Evolutionary conservation across 1,139 yeast genomes (phyloP).

Genomic region (Suhomyces kunorum): DNA sequence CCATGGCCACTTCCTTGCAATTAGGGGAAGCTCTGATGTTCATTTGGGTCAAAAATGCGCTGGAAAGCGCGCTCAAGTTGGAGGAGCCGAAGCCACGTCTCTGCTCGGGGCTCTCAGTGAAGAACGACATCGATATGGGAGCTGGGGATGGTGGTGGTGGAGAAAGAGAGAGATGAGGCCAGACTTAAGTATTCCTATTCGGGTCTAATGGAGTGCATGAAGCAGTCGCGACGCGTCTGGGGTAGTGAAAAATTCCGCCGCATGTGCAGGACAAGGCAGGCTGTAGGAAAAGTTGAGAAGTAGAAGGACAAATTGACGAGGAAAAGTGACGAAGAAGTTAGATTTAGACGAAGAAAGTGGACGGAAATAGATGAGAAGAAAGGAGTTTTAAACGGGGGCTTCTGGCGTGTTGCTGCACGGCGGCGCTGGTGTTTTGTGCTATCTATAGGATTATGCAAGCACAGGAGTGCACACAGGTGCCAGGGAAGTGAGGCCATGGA

Average conservation of each 20-base stretch:
- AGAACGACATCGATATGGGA: conserved; percentile 1
- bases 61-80: conserved; percentile 10
- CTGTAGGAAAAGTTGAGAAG: no score
- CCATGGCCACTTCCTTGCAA: conserved; percentile 10
- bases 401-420: no score
- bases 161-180: not conserved
- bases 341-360: no score
- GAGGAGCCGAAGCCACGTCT: conserved; percentile 6
- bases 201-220: conserved; percentile 2
- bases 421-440: no score
- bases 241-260: conserved; percentile 1
- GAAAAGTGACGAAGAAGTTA: no score
- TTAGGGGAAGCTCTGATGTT: conserved; percentile 5
- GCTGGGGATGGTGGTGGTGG: not conserved
- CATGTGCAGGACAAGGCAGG: no score
- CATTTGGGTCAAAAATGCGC: conserved; percentile 7
- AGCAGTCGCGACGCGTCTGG: conserved; percentile 3
- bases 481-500: no score
- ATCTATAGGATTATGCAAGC: no score
- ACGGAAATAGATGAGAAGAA: no score
- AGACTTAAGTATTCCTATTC: not conserved
- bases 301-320: no score
- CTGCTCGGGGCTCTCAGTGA: conserved; percentile 2
- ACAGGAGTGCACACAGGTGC: no score
- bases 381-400: no score